Conservation (phyloP, 2,329 filamentous ascomycete species). For the Penicillium sp. region DNA sequence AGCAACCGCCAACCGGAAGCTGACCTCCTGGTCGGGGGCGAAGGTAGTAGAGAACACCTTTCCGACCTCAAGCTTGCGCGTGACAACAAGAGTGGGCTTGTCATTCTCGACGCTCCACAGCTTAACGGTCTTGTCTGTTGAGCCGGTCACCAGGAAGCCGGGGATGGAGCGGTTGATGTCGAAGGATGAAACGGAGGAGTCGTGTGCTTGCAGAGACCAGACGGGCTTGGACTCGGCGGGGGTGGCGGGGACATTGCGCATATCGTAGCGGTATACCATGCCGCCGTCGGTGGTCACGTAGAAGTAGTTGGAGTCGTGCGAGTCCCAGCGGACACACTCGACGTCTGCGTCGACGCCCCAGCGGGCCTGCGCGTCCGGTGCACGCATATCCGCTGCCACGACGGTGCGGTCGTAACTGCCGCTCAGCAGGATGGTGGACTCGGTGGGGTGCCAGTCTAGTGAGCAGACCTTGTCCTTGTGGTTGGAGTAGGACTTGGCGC, state of each 20-base stretch:
- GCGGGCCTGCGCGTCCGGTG: constrained; percentile 77
- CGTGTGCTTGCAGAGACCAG: constrained; percentile 95
- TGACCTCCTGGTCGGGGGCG: constrained; percentile 84
- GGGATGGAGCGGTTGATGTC: constrained; percentile 88
- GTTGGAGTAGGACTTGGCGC: constrained; percentile 91
- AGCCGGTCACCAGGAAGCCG: constrained; percentile 90
- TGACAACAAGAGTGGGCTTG: constrained; percentile 86
- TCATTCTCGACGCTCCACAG: constrained; percentile 85
- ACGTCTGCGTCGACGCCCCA: constrained; percentile 97
- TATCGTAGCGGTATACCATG: constrained; percentile 87
- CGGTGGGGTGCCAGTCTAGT: constrained; percentile 84
- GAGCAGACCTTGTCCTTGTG: constrained; percentile 99
- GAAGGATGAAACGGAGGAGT: constrained; percentile 86
- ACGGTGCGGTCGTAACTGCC: constrained; percentile 94
- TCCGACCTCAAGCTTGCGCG: constrained; percentile 87
- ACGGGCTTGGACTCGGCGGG: constrained; percentile 77
- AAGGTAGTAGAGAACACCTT: constrained; percentile 92
- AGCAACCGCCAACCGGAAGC: constrained; percentile 87
- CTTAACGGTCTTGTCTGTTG: constrained; percentile 92
- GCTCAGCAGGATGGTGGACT: constrained; percentile 84
- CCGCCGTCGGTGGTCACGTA: constrained; percentile 93
- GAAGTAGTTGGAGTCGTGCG: constrained; percentile 89
- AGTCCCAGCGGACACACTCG: constrained; percentile 89
- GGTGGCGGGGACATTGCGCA: constrained; percentile 70
- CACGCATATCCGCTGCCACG: constrained; percentile 94